Evolutionary conservation across 306 rosid species (phyloP).

Genomic region (Lupinus albus): DNA sequence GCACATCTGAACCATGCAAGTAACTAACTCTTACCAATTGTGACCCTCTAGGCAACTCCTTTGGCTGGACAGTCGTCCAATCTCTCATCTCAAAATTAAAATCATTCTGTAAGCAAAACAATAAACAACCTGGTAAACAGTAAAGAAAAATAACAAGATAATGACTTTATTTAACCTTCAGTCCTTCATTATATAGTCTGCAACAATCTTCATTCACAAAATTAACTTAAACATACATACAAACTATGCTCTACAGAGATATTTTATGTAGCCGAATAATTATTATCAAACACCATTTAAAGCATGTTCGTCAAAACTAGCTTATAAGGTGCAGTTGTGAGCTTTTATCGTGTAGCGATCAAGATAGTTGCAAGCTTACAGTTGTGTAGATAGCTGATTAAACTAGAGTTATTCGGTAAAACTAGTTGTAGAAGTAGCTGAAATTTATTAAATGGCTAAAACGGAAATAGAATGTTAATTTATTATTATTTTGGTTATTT

Average conservation of each 20-base stretch:
- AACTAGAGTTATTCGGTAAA: too few relatives aligned
- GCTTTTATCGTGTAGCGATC: too few relatives aligned
- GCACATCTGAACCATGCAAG: conserved; percentile 32
- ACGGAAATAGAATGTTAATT: too few relatives aligned
- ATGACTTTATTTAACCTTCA: too few relatives aligned
- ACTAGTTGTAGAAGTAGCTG: too few relatives aligned
- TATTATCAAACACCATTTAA: conserved; percentile 19
- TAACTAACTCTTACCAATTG: conserved; percentile 61
- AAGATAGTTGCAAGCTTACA: too few relatives aligned
- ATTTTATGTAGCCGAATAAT: conserved; percentile 10
- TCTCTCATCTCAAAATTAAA: conserved; percentile 86
- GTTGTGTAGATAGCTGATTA: too few relatives aligned
- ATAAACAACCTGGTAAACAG: conserved; percentile 32
- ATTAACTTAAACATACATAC: conserved; percentile 19
- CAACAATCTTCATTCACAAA: conserved; percentile 9
- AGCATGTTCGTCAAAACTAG: too few relatives aligned
- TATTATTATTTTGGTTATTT: too few relatives aligned
- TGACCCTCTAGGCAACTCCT: conserved; percentile 74
- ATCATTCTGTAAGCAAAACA: conserved; percentile 65
- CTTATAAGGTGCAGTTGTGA: too few relatives aligned
- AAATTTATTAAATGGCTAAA: too few relatives aligned
- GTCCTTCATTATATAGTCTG: conserved; percentile 3
- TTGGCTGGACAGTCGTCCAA: conserved; percentile 72
- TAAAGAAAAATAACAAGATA: conserved; percentile 34
- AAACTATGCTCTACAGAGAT: not conserved